Base-by-base conservation (phyloP, 768 basidiomycete genomes). In the Termitomyces sp. region DNA sequence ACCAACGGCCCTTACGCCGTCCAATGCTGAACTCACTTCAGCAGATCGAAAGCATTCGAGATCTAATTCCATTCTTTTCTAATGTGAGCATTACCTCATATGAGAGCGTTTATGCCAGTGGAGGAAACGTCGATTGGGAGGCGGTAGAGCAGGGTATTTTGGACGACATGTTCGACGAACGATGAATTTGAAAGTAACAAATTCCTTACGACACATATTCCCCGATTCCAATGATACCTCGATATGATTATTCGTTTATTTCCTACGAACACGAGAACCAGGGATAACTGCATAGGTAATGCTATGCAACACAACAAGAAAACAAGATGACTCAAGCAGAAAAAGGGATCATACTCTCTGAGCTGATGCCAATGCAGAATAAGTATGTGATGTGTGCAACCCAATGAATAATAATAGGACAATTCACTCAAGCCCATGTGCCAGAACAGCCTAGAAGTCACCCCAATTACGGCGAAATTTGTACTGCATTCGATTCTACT, bases 41-140 rank as follows among this genome's bases (percentile, higher is more conserved):
- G 49, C 86, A 89, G 61, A 88, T 98, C 56, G 86, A 88, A 60
- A 93, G 91, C 53, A 84, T 97, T 42, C 82, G 86, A 37, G 91
- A 97, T 66, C 76, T 99, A 26, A 81, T 87, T n/a, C 83, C 88
- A 0, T 99, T 99, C 78, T 95, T 98, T 72, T 87, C 93, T 1
- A 82, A 87, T 56, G 87, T 95, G 50, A 96, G 94, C 71, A 85
- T 96, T 51, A 79, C 87, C 5, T 88, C 90, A 10, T 98, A 94
- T 68, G 94, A 98, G 74, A 89, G 89, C 58, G 82, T 96, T 47
- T 99, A 98, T 70, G 83, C 84, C 7, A 88, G 88, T 62, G 84
- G 83, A 14, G 88, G 89, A 0, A 85, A 82, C 56, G 77, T 98
- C 20, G 95, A 98, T 68, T 96, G 93, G 94, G 87, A 86, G 33